A percentile compares a stretch with the other conserved stretches of the same genome.
Evolutionary conservation across 2,329 filamentous ascomycete genomes (phyloP).

Genomic region (Trichophyton mentagrophytes): DNA sequence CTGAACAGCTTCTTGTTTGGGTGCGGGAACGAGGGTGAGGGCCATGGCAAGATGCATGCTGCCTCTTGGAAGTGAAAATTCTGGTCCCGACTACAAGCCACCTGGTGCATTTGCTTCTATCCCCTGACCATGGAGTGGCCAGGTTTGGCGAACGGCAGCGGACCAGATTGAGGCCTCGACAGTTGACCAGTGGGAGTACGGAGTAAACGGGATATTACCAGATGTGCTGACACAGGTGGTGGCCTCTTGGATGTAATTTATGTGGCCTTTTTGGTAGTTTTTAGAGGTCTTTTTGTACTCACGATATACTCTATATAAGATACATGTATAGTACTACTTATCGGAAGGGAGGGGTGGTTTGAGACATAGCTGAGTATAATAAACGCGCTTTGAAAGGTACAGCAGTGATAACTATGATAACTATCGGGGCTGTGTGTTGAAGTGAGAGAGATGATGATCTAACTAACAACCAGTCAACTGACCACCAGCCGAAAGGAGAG

Average conservation of each 20-base stretch:
- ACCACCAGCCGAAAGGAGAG: too few species aligned
- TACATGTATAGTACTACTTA: too few species aligned
- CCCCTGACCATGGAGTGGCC: not conserved
- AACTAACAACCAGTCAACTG: not conserved
- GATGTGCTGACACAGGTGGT: too few species aligned
- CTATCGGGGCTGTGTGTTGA: not conserved
- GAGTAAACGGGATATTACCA: too few species aligned
- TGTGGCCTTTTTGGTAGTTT: too few species aligned
- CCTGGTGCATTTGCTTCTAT: not conserved
- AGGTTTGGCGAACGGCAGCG: not conserved
- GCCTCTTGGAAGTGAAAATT: not conserved
- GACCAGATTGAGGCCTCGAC: not conserved
- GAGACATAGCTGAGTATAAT: not conserved
- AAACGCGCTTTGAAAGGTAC: not conserved
- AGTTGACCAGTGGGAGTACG: not conserved
- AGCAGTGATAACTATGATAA: not conserved
- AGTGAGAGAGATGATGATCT: not conserved
- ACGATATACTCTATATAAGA: too few species aligned
- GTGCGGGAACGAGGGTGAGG: not conserved
- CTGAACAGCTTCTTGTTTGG: not conserved
- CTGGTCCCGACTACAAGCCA: not conserved
- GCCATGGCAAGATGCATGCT: not conserved
- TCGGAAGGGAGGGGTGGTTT: not conserved
- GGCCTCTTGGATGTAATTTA: too few species aligned
- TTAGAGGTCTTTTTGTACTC: too few species aligned